These are phyloP conservation scores for Cutaneotrichosporon sp. DNA, from an alignment of 1,284 basidiomycete genomes.

Conservation along the genomic window DNA sequence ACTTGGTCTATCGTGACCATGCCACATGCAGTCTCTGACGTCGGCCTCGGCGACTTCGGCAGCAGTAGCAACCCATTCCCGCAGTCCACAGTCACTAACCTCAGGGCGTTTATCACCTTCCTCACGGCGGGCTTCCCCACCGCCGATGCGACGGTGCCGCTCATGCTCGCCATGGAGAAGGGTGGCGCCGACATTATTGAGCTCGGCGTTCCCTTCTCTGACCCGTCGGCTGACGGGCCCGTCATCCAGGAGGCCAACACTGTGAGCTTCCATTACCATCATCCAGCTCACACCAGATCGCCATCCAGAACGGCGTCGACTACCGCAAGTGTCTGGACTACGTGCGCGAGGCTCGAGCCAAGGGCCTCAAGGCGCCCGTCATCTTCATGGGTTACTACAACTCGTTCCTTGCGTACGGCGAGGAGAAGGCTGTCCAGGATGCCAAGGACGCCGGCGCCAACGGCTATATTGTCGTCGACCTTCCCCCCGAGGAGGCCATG, in stretches of 20 bases:
- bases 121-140: constrained; percentile 87
- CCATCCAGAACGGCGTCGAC: constrained; percentile 73
- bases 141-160: constrained; percentile 73
- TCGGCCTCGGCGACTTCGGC: neutral
- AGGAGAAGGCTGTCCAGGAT: constrained; percentile 87
- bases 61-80: neutral
- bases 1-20: neutral
- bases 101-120: constrained; percentile 79
- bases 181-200: constrained; percentile 96
- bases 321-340: constrained; percentile 73
- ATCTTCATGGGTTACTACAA: constrained; percentile 98
- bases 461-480: constrained; percentile 96
- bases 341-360: constrained; percentile 72
- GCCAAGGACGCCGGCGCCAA: constrained; percentile 87
- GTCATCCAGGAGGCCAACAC: constrained; percentile 90
- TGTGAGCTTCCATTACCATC: constrained; percentile 55
- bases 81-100: constrained; percentile 42
- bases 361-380: constrained; percentile 82
- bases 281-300: constrained; percentile 60
- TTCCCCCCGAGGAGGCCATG: constrained; percentile 94
- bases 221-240: constrained; percentile 92
- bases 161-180: constrained; percentile 84
- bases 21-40: neutral
- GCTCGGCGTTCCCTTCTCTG: constrained; percentile 92
- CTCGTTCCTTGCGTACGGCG: constrained; percentile 90